phyloP scores from a whole-genome alignment of 768 basidiomycete genomes.

The Suillus placidus region DNA sequence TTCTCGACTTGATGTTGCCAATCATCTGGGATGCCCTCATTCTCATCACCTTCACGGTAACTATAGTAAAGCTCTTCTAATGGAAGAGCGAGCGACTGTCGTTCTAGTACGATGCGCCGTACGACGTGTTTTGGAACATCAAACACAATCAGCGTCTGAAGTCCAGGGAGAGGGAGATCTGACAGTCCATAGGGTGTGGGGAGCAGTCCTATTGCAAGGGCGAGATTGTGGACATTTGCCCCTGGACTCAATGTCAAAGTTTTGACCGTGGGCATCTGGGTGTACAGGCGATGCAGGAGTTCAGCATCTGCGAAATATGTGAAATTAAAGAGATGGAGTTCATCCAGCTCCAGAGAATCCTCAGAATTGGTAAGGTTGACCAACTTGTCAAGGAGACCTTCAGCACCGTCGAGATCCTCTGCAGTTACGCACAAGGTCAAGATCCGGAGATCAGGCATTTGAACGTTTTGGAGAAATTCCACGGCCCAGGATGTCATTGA shows the following conservation, averaged over 20 bases:
- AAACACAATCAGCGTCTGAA: not conserved
- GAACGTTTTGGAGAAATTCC: not conserved
- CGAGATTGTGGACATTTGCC: not conserved
- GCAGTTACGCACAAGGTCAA: not conserved
- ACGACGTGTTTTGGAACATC: not conserved
- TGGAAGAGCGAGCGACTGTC: not conserved
- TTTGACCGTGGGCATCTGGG: not conserved
- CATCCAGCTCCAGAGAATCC: not conserved
- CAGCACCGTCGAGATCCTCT: no score
- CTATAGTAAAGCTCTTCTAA: not conserved
- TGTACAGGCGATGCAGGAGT: not conserved
- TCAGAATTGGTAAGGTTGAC: not conserved
- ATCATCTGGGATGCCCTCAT: not conserved
- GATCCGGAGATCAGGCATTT: not conserved
- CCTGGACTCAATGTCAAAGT: not conserved
- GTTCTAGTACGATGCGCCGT: not conserved
- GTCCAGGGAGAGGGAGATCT: not conserved
- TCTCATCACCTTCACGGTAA: not conserved
- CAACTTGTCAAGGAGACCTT: not conserved
- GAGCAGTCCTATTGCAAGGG: not conserved
- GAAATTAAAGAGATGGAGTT: not conserved
- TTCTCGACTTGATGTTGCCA: not conserved
- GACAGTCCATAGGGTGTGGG: not conserved
- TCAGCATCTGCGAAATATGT: fast-evolving
- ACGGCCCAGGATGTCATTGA: not conserved